Base-by-base conservation (phyloP, 2,329 filamentous ascomycete genomes). In the Hortaea werneckii region DNA sequence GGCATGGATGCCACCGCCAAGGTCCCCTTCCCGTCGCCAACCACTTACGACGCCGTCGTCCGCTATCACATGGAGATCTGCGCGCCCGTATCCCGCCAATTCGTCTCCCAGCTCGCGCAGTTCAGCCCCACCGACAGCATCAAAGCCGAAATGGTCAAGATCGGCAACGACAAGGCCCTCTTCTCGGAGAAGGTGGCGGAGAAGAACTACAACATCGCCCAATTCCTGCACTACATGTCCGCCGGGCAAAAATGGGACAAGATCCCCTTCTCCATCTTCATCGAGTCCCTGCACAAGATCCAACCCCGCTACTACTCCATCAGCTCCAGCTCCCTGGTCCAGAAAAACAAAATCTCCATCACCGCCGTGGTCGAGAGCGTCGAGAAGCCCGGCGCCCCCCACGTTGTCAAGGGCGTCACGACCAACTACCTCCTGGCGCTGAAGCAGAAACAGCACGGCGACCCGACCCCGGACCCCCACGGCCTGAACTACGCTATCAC, bases 301-400 rank as follows among this genome's bases (percentile, higher is more conserved):
- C 92, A 98, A 67, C 90, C 92, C 35, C 87, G 92, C 42, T 98
- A 96, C 76, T 98, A 98, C 74, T 98, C 94, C 42, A 98, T 98
- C 66, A 98, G 92, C 2, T 98, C 94, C 1, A 96, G 92, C 1
- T 95, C 92, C 5, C 67, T 88, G 6, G 89, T 94, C 11, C 89
- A 98, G 64, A 89, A 92, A 64, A 83, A 94, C 69, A 90, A 88
- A 72, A 88, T 98, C 55, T 87, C 92, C 50, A 85, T 98, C 59
- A 98, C 92, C 11, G 90, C 90, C 47, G 84, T 96, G 37, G 90
- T 98, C 48, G 92, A 96, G 66, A 87, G 83, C 9, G 77, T 88
- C 56, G 70, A 79, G 48, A 78, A 94, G 53, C 82, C 87, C 13
- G 85, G 85, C 54, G 82, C 87, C 41, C 74, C 78, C 29, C 83